Percentiles rank a stretch among this genome's conserved stretches.
Conservation (phyloP, 208 protist species). For the Trypanosoma rangeli region DNA sequence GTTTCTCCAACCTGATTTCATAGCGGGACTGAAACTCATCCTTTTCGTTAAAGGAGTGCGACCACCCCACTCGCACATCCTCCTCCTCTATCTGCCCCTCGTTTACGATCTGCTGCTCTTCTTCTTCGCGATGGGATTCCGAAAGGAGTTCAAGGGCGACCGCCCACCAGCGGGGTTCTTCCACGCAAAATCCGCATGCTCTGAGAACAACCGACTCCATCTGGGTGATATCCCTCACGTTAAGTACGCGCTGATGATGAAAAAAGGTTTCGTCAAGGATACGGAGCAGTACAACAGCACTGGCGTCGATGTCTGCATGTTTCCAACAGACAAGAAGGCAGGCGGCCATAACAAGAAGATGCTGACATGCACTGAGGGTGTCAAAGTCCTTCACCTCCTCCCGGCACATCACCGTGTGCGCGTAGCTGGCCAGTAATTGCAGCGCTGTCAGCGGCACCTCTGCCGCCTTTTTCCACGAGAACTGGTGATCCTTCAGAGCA, state of each 20-base stretch:
- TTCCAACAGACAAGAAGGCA: conserved; percentile 41
- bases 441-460: conserved; percentile 33
- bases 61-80: not conserved
- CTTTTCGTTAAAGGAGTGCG: not conserved
- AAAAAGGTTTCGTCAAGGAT: conserved; percentile 26
- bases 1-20: conserved; percentile 15
- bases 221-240: conserved; percentile 15
- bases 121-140: not conserved
- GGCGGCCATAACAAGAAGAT: conserved; percentile 35
- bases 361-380: conserved; percentile 11
- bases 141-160: conserved; percentile 28
- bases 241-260: conserved; percentile 18
- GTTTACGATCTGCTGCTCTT: not conserved
- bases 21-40: not conserved
- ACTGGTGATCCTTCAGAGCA: not conserved
- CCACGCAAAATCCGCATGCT: conserved; percentile 20
- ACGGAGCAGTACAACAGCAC: conserved; percentile 9
- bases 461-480: conserved; percentile 22
- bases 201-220: conserved; percentile 18
- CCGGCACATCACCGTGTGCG: conserved; percentile 11
- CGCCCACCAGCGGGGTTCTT: conserved; percentile 25
- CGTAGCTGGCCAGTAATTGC: conserved; percentile 32
- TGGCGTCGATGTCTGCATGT: conserved; percentile 37
- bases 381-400: conserved; percentile 12
- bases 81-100: not conserved